Conservation (phyloP, 164 flowering plant species). For the Echeveria elegans region DNA sequence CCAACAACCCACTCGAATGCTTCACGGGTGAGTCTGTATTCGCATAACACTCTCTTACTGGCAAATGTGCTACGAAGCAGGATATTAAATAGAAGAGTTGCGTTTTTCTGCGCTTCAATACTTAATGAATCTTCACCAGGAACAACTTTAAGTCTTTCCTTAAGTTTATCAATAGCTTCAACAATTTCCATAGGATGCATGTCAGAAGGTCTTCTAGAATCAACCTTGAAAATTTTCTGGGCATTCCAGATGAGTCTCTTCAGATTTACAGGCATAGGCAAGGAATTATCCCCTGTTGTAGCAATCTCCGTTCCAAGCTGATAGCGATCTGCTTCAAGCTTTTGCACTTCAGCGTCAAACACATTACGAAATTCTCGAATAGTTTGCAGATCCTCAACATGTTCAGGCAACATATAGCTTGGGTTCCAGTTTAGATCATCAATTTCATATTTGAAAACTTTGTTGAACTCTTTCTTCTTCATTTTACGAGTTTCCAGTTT, state of each 20-base stretch:
- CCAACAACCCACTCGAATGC: slow-evolving; percentile 99
- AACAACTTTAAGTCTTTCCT: slow-evolving; percentile 90
- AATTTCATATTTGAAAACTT: slow-evolving; percentile 64
- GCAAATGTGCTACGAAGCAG: slow-evolving; percentile 91
- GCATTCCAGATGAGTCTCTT: slow-evolving; percentile 93
- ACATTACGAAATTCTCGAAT: slow-evolving; percentile 83
- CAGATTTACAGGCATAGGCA: slow-evolving; percentile 95
- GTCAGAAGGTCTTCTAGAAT: slow-evolving; percentile 75
- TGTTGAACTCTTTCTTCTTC: slow-evolving; percentile 69
- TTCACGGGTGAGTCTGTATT: slow-evolving; percentile 82
- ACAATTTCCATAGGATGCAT: slow-evolving; percentile 98
- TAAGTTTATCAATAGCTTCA: slow-evolving; percentile 91
- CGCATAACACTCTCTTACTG: slow-evolving; percentile 87
- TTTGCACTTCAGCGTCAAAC: slow-evolving; percentile 90
- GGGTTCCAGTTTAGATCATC: slow-evolving; percentile 83
- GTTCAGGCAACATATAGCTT: slow-evolving; percentile 70
- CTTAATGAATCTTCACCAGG: slow-evolving; percentile 90
- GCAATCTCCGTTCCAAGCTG: slow-evolving; percentile 95
- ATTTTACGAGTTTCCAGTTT: slow-evolving; percentile 83
- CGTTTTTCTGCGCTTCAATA: slow-evolving; percentile 95
- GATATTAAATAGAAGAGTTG: slow-evolving; percentile 84
- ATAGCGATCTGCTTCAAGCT: slow-evolving; percentile 76
- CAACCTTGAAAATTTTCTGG: slow-evolving; percentile 90
- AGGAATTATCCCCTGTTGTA: slow-evolving; percentile 81
- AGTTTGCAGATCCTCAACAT: slow-evolving; percentile 79